Evolutionary conservation across 2,329 filamentous ascomycete genomes (phyloP).

Genomic region (Colletotrichum filicis): DNA sequence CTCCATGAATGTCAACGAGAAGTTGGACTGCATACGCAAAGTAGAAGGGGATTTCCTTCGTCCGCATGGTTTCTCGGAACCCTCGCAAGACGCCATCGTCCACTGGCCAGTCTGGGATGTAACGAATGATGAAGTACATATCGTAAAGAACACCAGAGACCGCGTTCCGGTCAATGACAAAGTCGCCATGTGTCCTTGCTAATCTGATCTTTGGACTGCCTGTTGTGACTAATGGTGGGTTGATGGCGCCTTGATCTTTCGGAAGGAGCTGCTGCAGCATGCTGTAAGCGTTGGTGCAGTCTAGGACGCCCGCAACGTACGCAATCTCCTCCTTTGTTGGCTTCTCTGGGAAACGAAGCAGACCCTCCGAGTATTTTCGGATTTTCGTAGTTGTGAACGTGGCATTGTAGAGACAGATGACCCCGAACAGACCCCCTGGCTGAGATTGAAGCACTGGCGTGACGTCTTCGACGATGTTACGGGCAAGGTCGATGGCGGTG

Average conservation of each 20-base stretch:
- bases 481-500: background rate
- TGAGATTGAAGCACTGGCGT: background rate
- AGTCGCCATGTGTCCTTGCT: background rate
- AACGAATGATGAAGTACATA: background rate
- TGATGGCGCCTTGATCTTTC: background rate
- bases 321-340: background rate
- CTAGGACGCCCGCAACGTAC: background rate
- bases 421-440: background rate
- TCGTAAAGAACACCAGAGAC: background rate
- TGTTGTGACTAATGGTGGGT: background rate
- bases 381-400: background rate
- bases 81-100: background rate
- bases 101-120: background rate
- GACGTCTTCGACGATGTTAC: background rate
- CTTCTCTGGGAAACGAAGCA: background rate
- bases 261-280: background rate
- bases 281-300: background rate
- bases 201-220: background rate
- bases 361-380: background rate
- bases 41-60: background rate
- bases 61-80: background rate
- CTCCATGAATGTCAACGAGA: background rate
- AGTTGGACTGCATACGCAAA: background rate
- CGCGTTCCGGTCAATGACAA: background rate
- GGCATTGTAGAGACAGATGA: background rate